phyloP scores from a whole-genome alignment of 371 early-diverging fungal genomes.

The Apophysomyces trapeziformis region DNA sequence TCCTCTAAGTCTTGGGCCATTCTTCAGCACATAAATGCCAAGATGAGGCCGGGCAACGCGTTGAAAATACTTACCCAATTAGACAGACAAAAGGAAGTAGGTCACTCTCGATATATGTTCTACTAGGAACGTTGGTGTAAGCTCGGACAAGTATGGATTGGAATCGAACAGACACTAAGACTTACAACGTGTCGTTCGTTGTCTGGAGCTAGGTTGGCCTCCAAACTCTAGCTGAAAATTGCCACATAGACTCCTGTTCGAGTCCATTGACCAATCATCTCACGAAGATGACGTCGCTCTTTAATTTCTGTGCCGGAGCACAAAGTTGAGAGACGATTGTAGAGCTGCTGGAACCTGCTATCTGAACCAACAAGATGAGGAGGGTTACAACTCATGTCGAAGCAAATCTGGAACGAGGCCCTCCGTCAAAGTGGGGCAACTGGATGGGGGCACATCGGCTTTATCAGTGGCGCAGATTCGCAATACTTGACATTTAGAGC shows the following conservation, averaged over 20 bases:
- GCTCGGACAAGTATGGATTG: not conserved
- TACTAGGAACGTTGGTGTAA: not conserved
- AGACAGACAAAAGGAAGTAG: not conserved
- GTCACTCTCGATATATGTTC: constrained; percentile 9
- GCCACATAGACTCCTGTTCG: constrained; percentile 3
- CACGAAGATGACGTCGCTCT: constrained; percentile 4
- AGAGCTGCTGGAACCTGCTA: too few species aligned
- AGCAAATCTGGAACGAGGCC: too few species aligned
- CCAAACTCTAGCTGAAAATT: not conserved
- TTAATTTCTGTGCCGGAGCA: not conserved
- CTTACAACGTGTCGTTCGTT: constrained; percentile 11
- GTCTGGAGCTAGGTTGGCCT: not conserved
- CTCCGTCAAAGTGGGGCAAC: too few species aligned
- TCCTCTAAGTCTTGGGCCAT: not conserved
- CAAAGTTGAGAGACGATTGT: not conserved
- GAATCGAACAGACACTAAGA: not conserved
- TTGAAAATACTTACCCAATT: constrained; percentile 6
- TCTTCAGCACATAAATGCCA: not conserved
- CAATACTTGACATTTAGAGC: too few species aligned
- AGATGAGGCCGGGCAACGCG: not conserved
- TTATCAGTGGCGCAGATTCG: too few species aligned
- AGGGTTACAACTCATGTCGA: too few species aligned
- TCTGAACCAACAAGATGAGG: too few species aligned
- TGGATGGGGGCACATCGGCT: too few species aligned
- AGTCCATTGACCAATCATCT: not conserved